Percentiles rank a stretch among this genome's conserved stretches.
Evolutionary conservation across 75 land plant species (phyloP).

Genomic region (Gnetum montanum): DNA sequence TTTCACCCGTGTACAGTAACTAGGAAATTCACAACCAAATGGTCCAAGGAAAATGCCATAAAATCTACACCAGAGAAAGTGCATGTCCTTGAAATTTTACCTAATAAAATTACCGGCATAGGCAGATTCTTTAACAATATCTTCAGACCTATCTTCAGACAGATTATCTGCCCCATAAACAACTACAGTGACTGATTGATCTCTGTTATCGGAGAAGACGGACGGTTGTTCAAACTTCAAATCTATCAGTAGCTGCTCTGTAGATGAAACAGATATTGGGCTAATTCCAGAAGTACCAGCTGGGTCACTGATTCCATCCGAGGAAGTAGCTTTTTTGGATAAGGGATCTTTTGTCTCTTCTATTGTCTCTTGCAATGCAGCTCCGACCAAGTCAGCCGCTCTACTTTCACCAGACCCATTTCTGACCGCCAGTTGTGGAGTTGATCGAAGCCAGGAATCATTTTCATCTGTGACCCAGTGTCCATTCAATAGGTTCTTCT

Average conservation of each 20-base stretch:
- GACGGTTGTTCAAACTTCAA: conserved; percentile 18
- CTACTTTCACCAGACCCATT: conserved; percentile 11
- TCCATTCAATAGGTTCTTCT: too few relatives aligned
- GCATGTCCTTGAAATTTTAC: too few relatives aligned
- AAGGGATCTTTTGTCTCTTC: conserved; percentile 2
- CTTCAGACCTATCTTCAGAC: too few relatives aligned
- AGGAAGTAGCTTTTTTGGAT: conserved; percentile 1
- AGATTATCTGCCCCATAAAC: conserved; percentile 13
- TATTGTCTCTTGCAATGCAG: conserved; percentile 24
- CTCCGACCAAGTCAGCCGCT: conserved; percentile 21
- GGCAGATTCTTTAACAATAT: too few relatives aligned
- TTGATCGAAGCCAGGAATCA: background rate
- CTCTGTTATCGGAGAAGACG: background rate
- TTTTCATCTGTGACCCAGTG: too few relatives aligned
- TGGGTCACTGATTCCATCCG: too few relatives aligned
- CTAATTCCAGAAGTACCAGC: too few relatives aligned
- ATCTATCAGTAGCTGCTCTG: conserved; percentile 31
- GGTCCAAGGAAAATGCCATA: too few relatives aligned
- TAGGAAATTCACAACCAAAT: too few relatives aligned
- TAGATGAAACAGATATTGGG: background rate
- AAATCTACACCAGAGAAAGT: too few relatives aligned
- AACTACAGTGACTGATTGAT: conserved; percentile 30
- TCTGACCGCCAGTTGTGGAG: conserved; percentile 4
- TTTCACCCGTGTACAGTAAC: too few relatives aligned
- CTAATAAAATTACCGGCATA: too few relatives aligned